These are phyloP conservation scores for Coemansia sp. DNA, from an alignment of 192 early-diverging fungal genomes.

Conservation along the genomic window DNA sequence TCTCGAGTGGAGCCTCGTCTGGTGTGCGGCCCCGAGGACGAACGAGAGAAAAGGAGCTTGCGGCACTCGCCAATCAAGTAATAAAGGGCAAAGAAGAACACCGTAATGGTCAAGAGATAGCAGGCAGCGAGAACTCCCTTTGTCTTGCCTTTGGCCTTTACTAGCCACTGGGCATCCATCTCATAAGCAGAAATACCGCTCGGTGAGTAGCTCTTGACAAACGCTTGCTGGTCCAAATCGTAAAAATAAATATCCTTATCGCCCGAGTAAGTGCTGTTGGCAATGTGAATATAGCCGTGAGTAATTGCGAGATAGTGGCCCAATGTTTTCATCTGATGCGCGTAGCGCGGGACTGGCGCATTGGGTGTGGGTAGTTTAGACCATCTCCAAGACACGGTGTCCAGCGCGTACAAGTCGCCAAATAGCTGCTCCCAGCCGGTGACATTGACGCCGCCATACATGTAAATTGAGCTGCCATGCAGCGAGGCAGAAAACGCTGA, in stretches of 20 bases:
- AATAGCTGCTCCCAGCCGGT: slow-evolving; percentile 16
- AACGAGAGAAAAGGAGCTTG: background rate
- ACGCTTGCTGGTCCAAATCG: slow-evolving; percentile 18
- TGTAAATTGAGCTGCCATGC: slow-evolving; percentile 20
- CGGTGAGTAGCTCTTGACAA: slow-evolving; percentile 35
- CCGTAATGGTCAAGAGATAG: slow-evolving; percentile 14
- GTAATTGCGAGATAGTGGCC: slow-evolving; percentile 38
- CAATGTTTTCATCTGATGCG: slow-evolving; percentile 43
- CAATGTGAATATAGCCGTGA: slow-evolving; percentile 18
- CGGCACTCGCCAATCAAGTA: slow-evolving; percentile 14
- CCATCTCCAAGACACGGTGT: slow-evolving; percentile 34
- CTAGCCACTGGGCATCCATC: slow-evolving; percentile 33
- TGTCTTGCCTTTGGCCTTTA: slow-evolving; percentile 7
- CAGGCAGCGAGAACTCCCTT: slow-evolving; percentile 14
- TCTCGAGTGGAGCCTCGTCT: background rate
- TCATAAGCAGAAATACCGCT: slow-evolving; percentile 13
- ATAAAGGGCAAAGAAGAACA: slow-evolving; percentile 20
- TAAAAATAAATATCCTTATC: slow-evolving; percentile 42
- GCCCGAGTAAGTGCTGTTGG: slow-evolving; percentile 1
- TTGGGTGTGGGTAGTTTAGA: slow-evolving; percentile 23
- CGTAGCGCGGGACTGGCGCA: slow-evolving; percentile 28
- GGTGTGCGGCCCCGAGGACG: background rate
- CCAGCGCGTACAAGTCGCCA: slow-evolving; percentile 31
- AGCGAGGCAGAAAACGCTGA: slow-evolving; percentile 18
- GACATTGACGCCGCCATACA: slow-evolving; percentile 37